Evolutionary conservation across 352 stramenopile genomes (phyloP), one percentile per base, ranked within the genome.

Genomic region (Globisporangium viniferum): DNA sequence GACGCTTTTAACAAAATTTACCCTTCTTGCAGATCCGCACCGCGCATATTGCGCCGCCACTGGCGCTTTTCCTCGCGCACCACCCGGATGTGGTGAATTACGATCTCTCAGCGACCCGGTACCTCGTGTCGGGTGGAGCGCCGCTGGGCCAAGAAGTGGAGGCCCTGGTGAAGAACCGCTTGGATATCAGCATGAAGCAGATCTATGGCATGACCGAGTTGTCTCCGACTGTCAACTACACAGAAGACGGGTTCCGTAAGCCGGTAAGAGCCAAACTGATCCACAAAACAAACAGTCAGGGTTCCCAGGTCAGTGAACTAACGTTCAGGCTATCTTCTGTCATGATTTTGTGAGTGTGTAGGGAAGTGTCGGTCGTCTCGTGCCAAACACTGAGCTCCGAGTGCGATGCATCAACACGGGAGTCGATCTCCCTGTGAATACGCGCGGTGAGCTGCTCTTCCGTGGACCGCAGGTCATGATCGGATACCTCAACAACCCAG

Each of bases 401-500:
- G 71, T 95, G 12, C 68, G 82, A 22, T 86, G 79, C 54, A 69
- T 79, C 15, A 69, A 62, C 10, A 85, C 81, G 2, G 75, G 71
- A 31, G 59, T 77, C 55, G 80, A 89, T 46, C 67, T 92, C 1
- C 54, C 61, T 0, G 27, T 60, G 8, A 77, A 81, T 33, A 54
- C 76, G 35, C 64, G 70, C 33, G 94, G 94, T 33, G 94, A 98
- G 73, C 72, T 98, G 2, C 70, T 86, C 35, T 89, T 94, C 67
- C 88, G 92, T 48, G 89, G 90, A 2, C 95, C 94, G 9, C 88
- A 95, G 70, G 83, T 96, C 18, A 98, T 98, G 93, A 79, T 87
- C 64, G 88, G 94, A 3, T 98, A 98, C 69, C 75, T 96, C 0
- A 88, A 97, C 70, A 86, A 96, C 63, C 66, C 83, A 0, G 89